Evolutionary conservation across 2,329 filamentous ascomycete species (phyloP), one percentile per base, ranked within the genome.

Genomic region (Gremmenia infestans): DNA sequence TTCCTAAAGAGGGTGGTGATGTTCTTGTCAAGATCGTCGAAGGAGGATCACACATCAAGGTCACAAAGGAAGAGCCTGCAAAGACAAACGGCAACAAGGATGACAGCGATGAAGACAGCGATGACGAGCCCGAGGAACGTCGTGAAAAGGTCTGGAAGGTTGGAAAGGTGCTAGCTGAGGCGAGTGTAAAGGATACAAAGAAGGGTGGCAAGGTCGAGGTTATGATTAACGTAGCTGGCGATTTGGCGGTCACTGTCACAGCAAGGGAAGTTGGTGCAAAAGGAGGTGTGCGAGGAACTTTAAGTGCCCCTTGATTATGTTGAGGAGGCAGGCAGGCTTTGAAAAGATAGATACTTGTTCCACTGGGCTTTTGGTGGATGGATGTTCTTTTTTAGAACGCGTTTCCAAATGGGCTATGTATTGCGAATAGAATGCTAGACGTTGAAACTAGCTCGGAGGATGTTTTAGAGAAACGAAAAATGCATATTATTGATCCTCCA

Each of bases 91-190:
- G 76, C 65, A 79, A 81, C 63, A 81, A 85, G 61, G 81, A 76
- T 53, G 79, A 81, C 39, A 82, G 83, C 48, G 79, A 81, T 2
- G 81, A 83, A 40, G 84, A 84, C 22, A 82, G 84, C 55, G 82
- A 65, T 19, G 91, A 96, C 37, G 91, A 95, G 65, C 88, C 88
- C 54, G 89, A 96, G 73, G 92, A 97, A 76, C 81, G 86, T 68
- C 82, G 92, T 62, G 89, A 96, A 76, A 91, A 94, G 81, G 79
- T 94, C 57, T 97, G 91, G 91, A 96, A 96, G 81, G 82, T 91
- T 48, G 89, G 89, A 65, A 84, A 80, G 61, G 79, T 86, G 32
- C 82, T 99, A 58, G 92, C 91, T 58, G 94, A 99, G 78, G 87
- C 90, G 11, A 88, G 87, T 35, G 76, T 99, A 71, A 88, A 83